phyloP scores from a whole-genome alignment of 495 filamentous ascomycete genomes.

The Thozetella sp. region DNA sequence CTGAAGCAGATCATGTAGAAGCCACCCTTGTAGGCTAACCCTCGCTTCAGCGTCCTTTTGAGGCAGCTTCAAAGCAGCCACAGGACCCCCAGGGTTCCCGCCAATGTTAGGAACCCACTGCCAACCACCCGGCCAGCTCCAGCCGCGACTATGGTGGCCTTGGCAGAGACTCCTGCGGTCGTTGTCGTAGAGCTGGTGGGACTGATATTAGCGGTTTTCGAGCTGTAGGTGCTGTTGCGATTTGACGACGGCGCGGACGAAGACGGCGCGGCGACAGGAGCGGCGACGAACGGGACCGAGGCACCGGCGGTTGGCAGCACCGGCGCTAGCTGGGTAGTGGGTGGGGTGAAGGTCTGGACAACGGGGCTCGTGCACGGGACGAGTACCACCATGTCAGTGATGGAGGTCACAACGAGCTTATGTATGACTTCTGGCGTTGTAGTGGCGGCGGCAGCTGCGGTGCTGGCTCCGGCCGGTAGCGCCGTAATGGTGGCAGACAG shows the following conservation, averaged over 20 bases:
- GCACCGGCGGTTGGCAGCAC: not conserved
- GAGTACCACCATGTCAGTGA: conserved; percentile 16
- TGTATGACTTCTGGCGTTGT: no score
- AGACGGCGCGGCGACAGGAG: not conserved
- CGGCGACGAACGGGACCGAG: not conserved
- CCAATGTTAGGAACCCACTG: not conserved
- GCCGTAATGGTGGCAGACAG: conserved; percentile 2
- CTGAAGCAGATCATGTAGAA: no score
- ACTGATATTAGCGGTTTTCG: no score
- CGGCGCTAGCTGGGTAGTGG: not conserved
- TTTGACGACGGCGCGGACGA: not conserved
- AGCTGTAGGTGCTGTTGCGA: no score
- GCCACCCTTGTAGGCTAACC: no score
- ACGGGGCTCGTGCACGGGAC: conserved; percentile 16
- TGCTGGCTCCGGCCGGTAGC: not conserved
- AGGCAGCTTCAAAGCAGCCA: no score
- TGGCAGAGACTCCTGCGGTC: not conserved
- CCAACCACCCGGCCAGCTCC: not conserved
- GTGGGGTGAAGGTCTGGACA: conserved; percentile 14
- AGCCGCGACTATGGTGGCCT: not conserved
- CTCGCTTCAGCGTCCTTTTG: no score
- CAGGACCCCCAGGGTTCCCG: not conserved
- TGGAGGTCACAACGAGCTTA: not conserved
- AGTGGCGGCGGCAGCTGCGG: not conserved
- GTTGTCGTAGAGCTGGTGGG: not conserved